A percentile compares a stretch with the other conserved stretches of the same genome.
Conservation (phyloP, 306 rosid genomes). For the Mucuna pruriens region DNA sequence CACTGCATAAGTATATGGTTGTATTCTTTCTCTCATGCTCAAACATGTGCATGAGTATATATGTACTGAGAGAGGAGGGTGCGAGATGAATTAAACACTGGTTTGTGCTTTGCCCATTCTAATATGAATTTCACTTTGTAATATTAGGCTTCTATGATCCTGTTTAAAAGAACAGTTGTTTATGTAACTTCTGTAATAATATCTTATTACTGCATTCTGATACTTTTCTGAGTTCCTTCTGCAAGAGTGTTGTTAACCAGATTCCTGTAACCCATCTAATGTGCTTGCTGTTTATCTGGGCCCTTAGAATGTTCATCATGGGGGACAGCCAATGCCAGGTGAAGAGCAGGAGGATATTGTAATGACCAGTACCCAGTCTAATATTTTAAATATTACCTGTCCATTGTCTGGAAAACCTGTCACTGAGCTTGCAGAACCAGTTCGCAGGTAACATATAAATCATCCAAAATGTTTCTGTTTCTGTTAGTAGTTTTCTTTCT, state of each 20-base stretch:
- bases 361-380: slow-evolving; percentile 83
- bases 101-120: slow-evolving; percentile 7
- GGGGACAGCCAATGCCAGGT: slow-evolving; percentile 91
- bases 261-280: slow-evolving; percentile 23
- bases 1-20: neutral
- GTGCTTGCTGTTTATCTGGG: slow-evolving; percentile 39
- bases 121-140: neutral
- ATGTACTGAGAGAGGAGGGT: neutral
- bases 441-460: slow-evolving; percentile 71
- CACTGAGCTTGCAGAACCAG: slow-evolving; percentile 72
- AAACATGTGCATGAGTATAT: neutral
- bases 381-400: slow-evolving; percentile 68
- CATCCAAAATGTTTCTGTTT: slow-evolving; percentile 20
- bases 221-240: slow-evolving; percentile 24
- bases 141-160: neutral
- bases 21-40: neutral
- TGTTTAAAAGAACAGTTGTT: slow-evolving; percentile 26
- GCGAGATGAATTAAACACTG: slow-evolving; percentile 11
- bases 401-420: slow-evolving; percentile 88
- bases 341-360: slow-evolving; percentile 93
- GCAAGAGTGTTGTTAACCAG: slow-evolving; percentile 15
- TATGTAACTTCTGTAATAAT: neutral
- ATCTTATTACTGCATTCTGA: neutral
- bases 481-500: slow-evolving; percentile 1
- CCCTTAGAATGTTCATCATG: slow-evolving; percentile 87